phyloP scores from a whole-genome alignment of 129 eudicot species.

The Logfia minima region DNA sequence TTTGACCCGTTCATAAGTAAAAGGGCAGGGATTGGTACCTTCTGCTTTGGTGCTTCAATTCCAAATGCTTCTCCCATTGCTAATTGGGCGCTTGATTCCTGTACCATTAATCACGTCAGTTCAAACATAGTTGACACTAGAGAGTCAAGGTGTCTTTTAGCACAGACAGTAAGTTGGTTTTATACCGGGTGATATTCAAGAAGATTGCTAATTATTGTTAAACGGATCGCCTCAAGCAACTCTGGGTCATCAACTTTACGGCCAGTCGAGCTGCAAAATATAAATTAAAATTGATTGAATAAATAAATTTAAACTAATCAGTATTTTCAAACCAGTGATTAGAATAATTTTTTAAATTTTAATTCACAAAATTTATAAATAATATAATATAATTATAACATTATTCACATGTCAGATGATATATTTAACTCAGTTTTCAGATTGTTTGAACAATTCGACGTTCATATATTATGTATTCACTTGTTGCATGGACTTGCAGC shows the following conservation, averaged over 20 bases:
- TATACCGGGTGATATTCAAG: constrained; percentile 93
- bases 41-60: constrained; percentile 44
- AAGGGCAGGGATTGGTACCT: constrained; percentile 34
- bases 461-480: background rate
- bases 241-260: constrained; percentile 95
- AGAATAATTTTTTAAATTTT: background rate
- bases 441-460: background rate
- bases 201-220: constrained; percentile 86
- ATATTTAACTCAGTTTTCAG: no score
- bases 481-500: no score
- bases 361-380: no score
- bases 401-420: no score
- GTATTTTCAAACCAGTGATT: background rate
- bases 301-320: background rate
- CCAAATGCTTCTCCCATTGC: constrained; percentile 99
- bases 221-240: constrained; percentile 91
- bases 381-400: no score
- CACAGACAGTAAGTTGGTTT: background rate
- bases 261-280: constrained; percentile 72
- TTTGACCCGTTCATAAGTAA: background rate
- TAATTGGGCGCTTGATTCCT: constrained; percentile 90
- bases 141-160: constrained; percentile 6
- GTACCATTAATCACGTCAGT: constrained; percentile 21
- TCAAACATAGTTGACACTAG: constrained; percentile 7
- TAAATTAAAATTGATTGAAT: background rate